These are phyloP conservation scores for Hordeum pubiflorum DNA, from an alignment of 202 grass and related monocot species.

Conservation along the genomic window DNA sequence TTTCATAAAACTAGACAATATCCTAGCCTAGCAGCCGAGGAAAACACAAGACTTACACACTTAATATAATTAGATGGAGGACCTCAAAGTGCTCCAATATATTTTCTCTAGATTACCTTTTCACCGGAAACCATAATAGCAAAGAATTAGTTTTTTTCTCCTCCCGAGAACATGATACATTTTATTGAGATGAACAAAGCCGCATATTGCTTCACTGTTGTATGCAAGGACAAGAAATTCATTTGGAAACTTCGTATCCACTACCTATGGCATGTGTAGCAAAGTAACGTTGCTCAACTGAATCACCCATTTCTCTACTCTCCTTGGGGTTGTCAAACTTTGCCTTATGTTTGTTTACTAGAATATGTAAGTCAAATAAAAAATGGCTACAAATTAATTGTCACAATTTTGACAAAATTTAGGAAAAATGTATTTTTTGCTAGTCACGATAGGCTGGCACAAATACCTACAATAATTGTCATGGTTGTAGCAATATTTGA, in stretches of 20 bases:
- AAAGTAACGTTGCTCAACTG: background rate
- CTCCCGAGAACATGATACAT: background rate
- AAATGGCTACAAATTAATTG: too few species aligned
- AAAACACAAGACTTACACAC: background rate
- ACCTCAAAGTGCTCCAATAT: conserved; percentile 16
- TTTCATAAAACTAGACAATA: background rate
- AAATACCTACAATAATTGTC: background rate
- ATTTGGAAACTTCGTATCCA: too few species aligned
- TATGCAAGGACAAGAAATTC: too few species aligned
- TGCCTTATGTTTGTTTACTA: too few species aligned
- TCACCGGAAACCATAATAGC: background rate
- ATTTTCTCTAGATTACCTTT: background rate
- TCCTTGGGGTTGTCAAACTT: too few species aligned
- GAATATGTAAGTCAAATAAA: too few species aligned
- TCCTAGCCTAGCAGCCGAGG: too few species aligned
- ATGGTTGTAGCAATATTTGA: background rate
- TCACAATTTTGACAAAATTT: background rate
- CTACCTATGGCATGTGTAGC: background rate
- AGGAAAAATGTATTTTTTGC: too few species aligned
- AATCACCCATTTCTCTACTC: too few species aligned
- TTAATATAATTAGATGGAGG: background rate
- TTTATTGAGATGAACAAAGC: conserved; percentile 2
- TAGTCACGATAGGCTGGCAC: too few species aligned
- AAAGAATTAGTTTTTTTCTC: background rate
- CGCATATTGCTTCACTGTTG: background rate